Evolutionary conservation across 2,329 filamentous ascomycete genomes (phyloP).

Genomic region (Nemania sp.): DNA sequence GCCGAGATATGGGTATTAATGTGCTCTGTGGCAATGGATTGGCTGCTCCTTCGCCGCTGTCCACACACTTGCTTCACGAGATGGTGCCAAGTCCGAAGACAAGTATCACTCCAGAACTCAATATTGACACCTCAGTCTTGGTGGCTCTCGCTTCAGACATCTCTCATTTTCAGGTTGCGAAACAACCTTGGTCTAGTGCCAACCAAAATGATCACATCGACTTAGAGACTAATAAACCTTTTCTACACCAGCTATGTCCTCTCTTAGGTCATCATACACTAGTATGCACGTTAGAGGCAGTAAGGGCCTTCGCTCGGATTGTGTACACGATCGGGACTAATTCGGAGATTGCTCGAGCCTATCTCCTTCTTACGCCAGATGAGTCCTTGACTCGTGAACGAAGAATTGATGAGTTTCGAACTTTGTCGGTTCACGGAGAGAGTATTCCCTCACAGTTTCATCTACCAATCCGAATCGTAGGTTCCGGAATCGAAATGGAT

Average conservation of each 20-base stretch:
- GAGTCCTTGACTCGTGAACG: constrained; percentile 28
- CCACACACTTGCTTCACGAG: constrained; percentile 27
- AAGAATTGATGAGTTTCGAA: constrained; percentile 38
- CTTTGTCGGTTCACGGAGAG: constrained; percentile 42
- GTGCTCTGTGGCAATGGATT: constrained; percentile 31
- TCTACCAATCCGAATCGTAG: constrained; percentile 63
- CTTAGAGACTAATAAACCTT: constrained; percentile 62
- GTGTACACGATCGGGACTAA: constrained; percentile 65
- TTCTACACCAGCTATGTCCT: constrained; percentile 65
- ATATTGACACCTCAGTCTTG: constrained; percentile 71
- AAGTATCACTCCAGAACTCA: constrained; percentile 44
- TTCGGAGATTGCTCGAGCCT: constrained; percentile 61
- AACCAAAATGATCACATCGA: constrained; percentile 67
- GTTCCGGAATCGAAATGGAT: constrained; percentile 41
- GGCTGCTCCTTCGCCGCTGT: constrained; percentile 28
- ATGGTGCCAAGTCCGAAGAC: constrained; percentile 38
- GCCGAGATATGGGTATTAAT: constrained; percentile 33
- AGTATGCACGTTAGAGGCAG: constrained; percentile 68
- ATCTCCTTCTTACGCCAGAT: constrained; percentile 55
- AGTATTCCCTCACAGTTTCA: constrained; percentile 42
- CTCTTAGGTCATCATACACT: constrained; percentile 59
- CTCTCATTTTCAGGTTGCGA: constrained; percentile 54
- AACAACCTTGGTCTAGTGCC: constrained; percentile 51
- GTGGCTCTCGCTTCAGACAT: constrained; percentile 75
- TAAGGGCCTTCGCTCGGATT: constrained; percentile 67